These are phyloP conservation scores for Phytophthora podocarpi DNA, from an alignment of 352 stramenopile species.

Conservation along the genomic window DNA sequence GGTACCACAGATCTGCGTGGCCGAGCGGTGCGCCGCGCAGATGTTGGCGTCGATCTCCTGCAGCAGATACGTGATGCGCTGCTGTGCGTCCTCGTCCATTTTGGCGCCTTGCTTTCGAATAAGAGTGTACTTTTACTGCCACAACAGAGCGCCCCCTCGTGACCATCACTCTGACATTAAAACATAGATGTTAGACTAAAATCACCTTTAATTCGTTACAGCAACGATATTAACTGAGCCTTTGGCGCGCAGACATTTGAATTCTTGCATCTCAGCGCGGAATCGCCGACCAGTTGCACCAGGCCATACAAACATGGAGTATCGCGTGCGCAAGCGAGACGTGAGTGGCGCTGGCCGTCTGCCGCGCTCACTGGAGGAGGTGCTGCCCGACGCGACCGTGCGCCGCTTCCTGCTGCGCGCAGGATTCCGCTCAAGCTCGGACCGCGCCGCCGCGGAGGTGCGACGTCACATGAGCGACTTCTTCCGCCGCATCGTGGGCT, in stretches of 20 bases:
- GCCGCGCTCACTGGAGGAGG: conserved; percentile 29
- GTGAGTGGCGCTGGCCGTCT: conserved; percentile 19
- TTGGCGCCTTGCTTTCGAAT: conserved; percentile 39
- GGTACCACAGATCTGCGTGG: conserved; percentile 75
- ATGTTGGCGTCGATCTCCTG: conserved; percentile 89
- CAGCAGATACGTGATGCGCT: conserved; percentile 84
- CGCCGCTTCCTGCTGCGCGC: conserved; percentile 77
- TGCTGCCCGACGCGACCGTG: conserved; percentile 52
- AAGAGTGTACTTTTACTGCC: conserved; percentile 1
- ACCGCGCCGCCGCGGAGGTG: conserved; percentile 39
- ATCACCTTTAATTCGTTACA: not conserved
- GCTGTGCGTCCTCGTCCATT: conserved; percentile 79
- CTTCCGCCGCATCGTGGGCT: conserved; percentile 54
- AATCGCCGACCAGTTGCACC: conserved; percentile 19
- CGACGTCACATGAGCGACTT: conserved; percentile 60
- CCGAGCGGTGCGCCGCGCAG: conserved; percentile 74
- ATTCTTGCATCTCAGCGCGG: conserved; percentile 30
- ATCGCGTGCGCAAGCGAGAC: conserved; percentile 62
- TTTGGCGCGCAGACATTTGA: conserved; percentile 22
- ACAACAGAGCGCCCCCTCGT: not conserved
- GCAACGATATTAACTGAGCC: too few relatives aligned
- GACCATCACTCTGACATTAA: conserved; percentile 21
- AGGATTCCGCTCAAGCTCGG: conserved; percentile 61
- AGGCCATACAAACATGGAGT: conserved; percentile 40
- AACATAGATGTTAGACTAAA: conserved; percentile 8